Evolutionary conservation across 2,329 filamentous ascomycete species (phyloP).

Genomic region (Neobulgaria alba): DNA sequence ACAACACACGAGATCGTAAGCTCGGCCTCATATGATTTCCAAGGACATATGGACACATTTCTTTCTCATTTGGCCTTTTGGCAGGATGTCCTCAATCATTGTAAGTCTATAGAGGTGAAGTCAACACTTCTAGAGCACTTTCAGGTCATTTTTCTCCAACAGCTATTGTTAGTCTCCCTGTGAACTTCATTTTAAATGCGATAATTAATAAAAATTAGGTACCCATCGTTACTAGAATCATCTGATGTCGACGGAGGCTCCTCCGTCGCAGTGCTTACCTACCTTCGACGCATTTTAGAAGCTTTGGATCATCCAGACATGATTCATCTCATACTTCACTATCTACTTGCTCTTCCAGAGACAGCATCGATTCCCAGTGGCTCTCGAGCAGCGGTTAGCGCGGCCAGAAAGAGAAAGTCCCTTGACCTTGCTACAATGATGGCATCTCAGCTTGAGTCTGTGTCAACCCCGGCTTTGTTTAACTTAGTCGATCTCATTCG

Average conservation of each 20-base stretch:
- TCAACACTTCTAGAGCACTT: slow-evolving; percentile 93
- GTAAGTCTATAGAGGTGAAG: slow-evolving; percentile 83
- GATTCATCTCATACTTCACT: slow-evolving; percentile 87
- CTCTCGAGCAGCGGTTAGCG: slow-evolving; percentile 48
- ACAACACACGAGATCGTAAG: slow-evolving; percentile 63
- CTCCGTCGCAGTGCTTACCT: slow-evolving; percentile 90
- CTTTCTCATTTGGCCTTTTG: slow-evolving; percentile 92
- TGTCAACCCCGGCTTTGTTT: slow-evolving; percentile 77
- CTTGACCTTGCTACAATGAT: slow-evolving; percentile 78
- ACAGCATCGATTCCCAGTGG: slow-evolving; percentile 25
- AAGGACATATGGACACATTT: slow-evolving; percentile 85
- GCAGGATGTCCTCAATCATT: slow-evolving; percentile 97
- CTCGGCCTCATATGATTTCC: slow-evolving; percentile 66
- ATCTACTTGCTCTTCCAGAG: slow-evolving; percentile 76
- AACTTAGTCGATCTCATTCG: slow-evolving; percentile 87
- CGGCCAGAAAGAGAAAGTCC: slow-evolving; percentile 75
- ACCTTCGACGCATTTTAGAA: slow-evolving; percentile 83
- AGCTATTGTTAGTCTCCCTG: slow-evolving; percentile 69
- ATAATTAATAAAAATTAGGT: slow-evolving; percentile 56
- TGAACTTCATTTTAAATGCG: no score
- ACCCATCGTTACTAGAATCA: slow-evolving; percentile 90
- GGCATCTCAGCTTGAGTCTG: slow-evolving; percentile 62
- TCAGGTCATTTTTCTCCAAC: slow-evolving; percentile 90
- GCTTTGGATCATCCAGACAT: slow-evolving; percentile 88
- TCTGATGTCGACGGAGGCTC: slow-evolving; percentile 96